Evolutionary conservation across 345 rosid species (phyloP), one percentile per base, ranked within the genome.

Genomic region (Mallotus nudiflorus): DNA sequence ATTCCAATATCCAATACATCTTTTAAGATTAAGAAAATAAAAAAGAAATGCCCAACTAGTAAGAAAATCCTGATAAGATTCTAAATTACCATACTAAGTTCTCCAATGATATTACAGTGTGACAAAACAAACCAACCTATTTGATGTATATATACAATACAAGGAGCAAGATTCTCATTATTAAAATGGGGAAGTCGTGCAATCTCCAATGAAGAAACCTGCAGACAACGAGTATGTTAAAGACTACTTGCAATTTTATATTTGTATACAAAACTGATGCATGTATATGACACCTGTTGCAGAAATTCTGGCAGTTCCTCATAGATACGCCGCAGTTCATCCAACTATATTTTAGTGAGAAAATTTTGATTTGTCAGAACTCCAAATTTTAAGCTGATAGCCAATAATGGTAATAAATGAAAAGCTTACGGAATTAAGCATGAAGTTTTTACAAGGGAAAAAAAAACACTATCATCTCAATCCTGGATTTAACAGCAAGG

Each of bases 301-400:
- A 94, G 85, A 73, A 91, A 87, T 39, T 91, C 91, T 37, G 98
- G 98, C 85, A 94, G 72, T 82, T 85, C 97, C 79, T 94, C 98
- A 4, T 90, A 92, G 73, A 94, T 88, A 82, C 90, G 93, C 83
- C 98, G 85, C 74, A 94, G 85, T 79, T 94, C 98, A 72, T 94
- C 98, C 81, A 94, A 82, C 98, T 94, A 75, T 42, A 68, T 13
- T 65, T 42, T 37, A 67, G 66, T 40, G 25, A 72, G 27, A 76
- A 73, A 46, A 25, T 58, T 65, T 22, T 0, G 55, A 48, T 55
- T n/a, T 25, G 39, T 35, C 58, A 69, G 29, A 53, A 57, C 56
- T 27, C 24, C 24, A 56, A 56, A 66, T 50, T 42, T 20, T 70
- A 51, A 29, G 13, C 29, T 16, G 9, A 20, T 39, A 29, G 45